Percentiles rank a stretch among this genome's conserved stretches.
Evolutionary conservation across 208 protist species (phyloP).

Genomic region (Acanthamoeba royreba): DNA sequence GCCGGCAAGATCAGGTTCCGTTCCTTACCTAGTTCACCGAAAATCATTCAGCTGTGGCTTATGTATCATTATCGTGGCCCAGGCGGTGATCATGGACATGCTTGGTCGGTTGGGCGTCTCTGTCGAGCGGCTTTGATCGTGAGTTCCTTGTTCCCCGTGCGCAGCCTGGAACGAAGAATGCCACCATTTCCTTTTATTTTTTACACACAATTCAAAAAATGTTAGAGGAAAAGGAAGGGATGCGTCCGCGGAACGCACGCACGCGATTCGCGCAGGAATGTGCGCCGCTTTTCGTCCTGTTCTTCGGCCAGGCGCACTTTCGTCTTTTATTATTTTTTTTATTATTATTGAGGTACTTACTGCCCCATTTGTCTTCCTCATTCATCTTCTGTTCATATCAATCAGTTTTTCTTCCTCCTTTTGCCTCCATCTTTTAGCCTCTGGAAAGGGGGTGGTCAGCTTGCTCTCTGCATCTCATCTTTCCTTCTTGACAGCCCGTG

Average conservation of each 20-base stretch:
- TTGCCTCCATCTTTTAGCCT: too few species aligned
- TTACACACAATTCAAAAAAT: too few species aligned
- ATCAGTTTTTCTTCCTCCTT: background rate
- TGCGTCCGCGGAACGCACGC: background rate
- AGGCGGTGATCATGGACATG: background rate
- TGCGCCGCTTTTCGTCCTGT: background rate
- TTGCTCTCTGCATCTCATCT: too few species aligned
- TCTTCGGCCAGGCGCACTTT: background rate
- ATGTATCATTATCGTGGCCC: background rate
- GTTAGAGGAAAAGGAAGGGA: background rate
- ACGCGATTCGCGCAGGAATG: background rate
- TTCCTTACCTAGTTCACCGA: background rate
- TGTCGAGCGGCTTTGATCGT: background rate
- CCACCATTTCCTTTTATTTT: too few species aligned
- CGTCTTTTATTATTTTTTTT: background rate
- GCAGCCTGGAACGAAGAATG: background rate
- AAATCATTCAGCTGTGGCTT: background rate
- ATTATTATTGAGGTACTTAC: background rate
- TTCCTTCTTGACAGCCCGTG: background rate
- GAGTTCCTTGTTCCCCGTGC: background rate
- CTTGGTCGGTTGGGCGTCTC: background rate
- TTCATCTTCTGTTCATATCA: too few species aligned
- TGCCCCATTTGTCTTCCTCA: too few species aligned
- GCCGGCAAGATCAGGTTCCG: background rate
- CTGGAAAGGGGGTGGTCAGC: too few species aligned